Evolutionary conservation across 495 filamentous ascomycete genomes (phyloP).

Genomic region (Talaromyces ruber): DNA sequence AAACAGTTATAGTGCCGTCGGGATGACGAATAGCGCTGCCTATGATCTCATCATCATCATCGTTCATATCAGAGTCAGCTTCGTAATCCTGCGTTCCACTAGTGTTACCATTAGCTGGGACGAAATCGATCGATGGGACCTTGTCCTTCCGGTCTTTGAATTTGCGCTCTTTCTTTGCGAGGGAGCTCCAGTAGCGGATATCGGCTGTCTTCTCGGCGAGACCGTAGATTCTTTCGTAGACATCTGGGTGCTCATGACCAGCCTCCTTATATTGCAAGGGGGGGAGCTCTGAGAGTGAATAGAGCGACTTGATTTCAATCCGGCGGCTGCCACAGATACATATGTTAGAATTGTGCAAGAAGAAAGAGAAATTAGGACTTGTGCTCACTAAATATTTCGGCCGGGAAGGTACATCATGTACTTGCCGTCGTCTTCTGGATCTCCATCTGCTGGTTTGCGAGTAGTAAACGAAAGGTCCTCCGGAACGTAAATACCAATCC

Average conservation of each 20-base stretch:
- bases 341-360: neutral
- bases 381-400: neutral
- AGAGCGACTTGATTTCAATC: conserved; percentile 1
- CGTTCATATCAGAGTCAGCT: neutral
- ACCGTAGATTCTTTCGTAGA: neutral
- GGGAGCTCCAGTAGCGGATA: neutral
- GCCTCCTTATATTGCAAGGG: neutral
- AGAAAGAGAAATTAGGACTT: neutral
- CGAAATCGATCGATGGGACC: neutral
- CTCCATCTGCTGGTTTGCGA: neutral
- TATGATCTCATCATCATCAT: neutral
- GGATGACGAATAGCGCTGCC: neutral
- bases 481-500: neutral
- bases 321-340: neutral
- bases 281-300: neutral
- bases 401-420: conserved; percentile 1
- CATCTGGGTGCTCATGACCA: neutral
- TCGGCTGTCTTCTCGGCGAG: neutral
- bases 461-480: neutral
- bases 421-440: neutral
- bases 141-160: neutral
- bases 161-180: neutral
- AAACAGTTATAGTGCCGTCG: neutral
- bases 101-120: neutral
- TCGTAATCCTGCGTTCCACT: neutral